Percentiles rank a stretch among this genome's conserved stretches.
phyloP scores from a whole-genome alignment of 2,329 filamentous ascomycete genomes.

The Tolypocladium ophioglossoides region DNA sequence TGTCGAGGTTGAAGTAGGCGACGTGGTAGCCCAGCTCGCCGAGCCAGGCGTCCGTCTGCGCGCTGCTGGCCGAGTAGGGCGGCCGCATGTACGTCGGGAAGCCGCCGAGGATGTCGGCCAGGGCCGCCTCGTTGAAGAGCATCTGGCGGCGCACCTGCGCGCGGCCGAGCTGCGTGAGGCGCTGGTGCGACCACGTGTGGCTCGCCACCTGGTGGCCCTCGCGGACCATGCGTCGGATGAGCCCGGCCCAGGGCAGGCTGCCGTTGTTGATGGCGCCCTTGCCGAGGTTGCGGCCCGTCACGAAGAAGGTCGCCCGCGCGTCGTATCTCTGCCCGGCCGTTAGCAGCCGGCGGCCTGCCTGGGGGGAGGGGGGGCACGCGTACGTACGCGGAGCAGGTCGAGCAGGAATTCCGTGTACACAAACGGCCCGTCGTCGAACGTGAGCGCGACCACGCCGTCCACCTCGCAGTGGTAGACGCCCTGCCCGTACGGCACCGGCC shows the following conservation, averaged over 20 bases:
- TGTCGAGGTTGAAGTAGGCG: constrained; percentile 51
- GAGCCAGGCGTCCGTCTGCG: constrained; percentile 25
- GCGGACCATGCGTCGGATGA: constrained; percentile 33
- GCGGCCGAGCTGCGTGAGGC: constrained; percentile 29
- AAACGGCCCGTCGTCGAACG: constrained; percentile 36
- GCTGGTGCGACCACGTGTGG: constrained; percentile 37
- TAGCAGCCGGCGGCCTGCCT: too few species aligned
- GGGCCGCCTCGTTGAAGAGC: constrained; percentile 29
- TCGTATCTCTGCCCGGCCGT: constrained; percentile 23
- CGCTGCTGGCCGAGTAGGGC: constrained; percentile 34
- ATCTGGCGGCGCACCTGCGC: too few species aligned
- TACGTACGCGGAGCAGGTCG: constrained; percentile 20
- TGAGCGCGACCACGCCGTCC: constrained; percentile 29
- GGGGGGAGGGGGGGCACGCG: too few species aligned
- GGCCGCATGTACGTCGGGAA: constrained; percentile 34
- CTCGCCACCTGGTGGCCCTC: constrained; percentile 51
- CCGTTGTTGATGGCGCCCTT: constrained; percentile 32
- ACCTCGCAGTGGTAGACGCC: constrained; percentile 30
- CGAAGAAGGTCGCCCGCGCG: constrained; percentile 27
- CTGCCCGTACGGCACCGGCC: constrained; percentile 44
- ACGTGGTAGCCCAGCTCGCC: constrained; percentile 43
- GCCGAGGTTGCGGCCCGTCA: constrained; percentile 24
- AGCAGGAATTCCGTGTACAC: constrained; percentile 30
- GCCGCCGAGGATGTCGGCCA: constrained; percentile 28
- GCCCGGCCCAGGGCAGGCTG: constrained; percentile 19